A percentile compares a stretch with the other conserved stretches of the same genome.
These are phyloP conservation scores for Plasmodium gallinaceum DNA, from an alignment of 169 alveolate genomes.

Conservation along the genomic window DNA sequence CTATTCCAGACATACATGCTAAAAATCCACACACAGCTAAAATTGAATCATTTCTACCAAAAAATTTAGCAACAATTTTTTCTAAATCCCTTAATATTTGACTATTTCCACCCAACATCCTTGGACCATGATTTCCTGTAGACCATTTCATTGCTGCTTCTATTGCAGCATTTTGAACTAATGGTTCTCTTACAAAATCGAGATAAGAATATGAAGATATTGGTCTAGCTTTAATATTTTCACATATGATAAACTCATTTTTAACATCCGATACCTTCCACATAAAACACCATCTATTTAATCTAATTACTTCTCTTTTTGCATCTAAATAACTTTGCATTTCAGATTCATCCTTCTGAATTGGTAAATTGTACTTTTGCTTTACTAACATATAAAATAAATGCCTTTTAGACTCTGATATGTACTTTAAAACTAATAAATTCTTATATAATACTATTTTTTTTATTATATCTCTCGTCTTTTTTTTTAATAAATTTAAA, in stretches of 20 bases:
- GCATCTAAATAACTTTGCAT: constrained; percentile 82
- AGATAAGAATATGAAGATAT: constrained; percentile 85
- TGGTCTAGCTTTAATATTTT: constrained; percentile 78
- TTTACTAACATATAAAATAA: constrained; percentile 79
- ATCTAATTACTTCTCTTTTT: constrained; percentile 74
- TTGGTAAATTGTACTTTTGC: constrained; percentile 77
- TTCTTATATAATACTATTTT: constrained; percentile 48
- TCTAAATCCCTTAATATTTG: constrained; percentile 82
- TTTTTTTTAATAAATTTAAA: constrained; percentile 15
- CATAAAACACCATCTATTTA: constrained; percentile 84
- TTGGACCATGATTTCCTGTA: constrained; percentile 88
- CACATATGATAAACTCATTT: constrained; percentile 78
- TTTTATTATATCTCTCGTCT: constrained; percentile 2
- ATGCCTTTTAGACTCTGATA: constrained; percentile 80
- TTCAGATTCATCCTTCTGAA: constrained; percentile 81
- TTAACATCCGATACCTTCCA: constrained; percentile 80
- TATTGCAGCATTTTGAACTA: constrained; percentile 85
- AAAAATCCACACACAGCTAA: constrained; percentile 83
- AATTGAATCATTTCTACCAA: constrained; percentile 85
- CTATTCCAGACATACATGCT: constrained; percentile 85
- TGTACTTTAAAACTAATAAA: constrained; percentile 35
- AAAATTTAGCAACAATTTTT: constrained; percentile 78
- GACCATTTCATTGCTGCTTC: constrained; percentile 83
- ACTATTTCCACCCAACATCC: constrained; percentile 87
- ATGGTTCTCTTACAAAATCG: constrained; percentile 82